These are phyloP conservation scores for Rubroboletus satanas DNA, from an alignment of 768 basidiomycete genomes.

Conservation along the genomic window DNA sequence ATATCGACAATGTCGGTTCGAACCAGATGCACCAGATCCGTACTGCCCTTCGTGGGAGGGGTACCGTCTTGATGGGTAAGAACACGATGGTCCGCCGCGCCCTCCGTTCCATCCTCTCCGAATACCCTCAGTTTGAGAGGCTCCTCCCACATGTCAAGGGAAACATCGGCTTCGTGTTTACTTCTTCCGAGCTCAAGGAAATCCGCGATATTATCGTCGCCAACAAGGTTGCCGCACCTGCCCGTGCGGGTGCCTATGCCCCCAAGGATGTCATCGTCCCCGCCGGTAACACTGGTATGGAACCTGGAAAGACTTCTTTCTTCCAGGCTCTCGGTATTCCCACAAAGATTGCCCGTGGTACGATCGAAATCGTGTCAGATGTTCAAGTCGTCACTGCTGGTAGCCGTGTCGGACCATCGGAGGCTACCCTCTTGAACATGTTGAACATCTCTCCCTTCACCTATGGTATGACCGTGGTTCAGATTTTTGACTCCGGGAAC, in stretches of 20 bases:
- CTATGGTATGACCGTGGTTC: slow-evolving; percentile 97
- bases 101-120: slow-evolving; percentile 83
- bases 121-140: slow-evolving; percentile 91
- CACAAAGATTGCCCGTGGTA: slow-evolving; percentile 99
- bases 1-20: slow-evolving; percentile 99
- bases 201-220: slow-evolving; percentile 88
- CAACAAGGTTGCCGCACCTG: slow-evolving; percentile 98
- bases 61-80: slow-evolving; percentile 98
- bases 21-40: slow-evolving; percentile 99
- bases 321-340: slow-evolving; percentile 99
- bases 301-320: slow-evolving; percentile 99
- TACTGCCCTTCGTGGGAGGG: slow-evolving; percentile 92
- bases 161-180: slow-evolving; percentile 99
- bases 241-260: slow-evolving; percentile 95
- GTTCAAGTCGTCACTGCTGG: slow-evolving; percentile 93
- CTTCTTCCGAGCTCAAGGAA: slow-evolving; percentile 87
- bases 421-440: slow-evolving; percentile 99
- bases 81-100: slow-evolving; percentile 99
- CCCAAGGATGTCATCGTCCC: slow-evolving; percentile 91
- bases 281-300: slow-evolving; percentile 99
- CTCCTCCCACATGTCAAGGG: slow-evolving; percentile 94
- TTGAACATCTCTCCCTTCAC: slow-evolving; percentile 99
- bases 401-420: slow-evolving; percentile 92
- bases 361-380: slow-evolving; percentile 98
- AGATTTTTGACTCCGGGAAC: slow-evolving; percentile 94